A percentile compares a stretch with the other conserved stretches of the same genome.
phyloP scores from a whole-genome alignment of 305 asterid genomes.

The Fraxinus xanthoxyloides region DNA sequence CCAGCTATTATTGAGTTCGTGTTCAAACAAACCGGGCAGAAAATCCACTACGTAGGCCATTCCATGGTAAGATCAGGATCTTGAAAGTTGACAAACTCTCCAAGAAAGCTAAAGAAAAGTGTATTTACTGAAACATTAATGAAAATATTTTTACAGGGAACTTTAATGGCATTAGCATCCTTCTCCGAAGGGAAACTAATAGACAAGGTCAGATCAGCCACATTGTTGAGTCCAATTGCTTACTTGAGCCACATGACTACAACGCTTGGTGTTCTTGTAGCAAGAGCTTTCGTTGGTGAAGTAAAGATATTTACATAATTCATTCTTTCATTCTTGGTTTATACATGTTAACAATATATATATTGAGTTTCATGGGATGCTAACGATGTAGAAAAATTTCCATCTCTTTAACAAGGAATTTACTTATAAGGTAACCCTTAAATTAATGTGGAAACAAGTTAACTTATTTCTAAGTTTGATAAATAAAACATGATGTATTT shows the following conservation, averaged over 20 bases:
- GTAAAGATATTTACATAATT: constrained; percentile 19
- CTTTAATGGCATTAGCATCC: constrained; percentile 33
- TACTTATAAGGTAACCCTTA: neutral
- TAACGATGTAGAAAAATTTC: neutral
- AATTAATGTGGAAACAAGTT: neutral
- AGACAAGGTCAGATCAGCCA: constrained; percentile 36
- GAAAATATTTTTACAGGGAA: constrained; percentile 28
- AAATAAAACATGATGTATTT: too few relatives aligned
- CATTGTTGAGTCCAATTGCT: constrained; percentile 43
- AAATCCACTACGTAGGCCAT: constrained; percentile 57
- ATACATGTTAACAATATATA: neutral
- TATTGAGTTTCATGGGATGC: neutral
- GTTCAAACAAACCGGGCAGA: constrained; percentile 38
- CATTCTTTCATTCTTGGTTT: neutral
- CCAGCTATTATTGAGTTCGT: constrained; percentile 40
- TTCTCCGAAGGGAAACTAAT: constrained; percentile 32
- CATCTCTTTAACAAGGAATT: neutral
- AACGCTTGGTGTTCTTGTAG: constrained; percentile 24
- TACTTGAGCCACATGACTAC: constrained; percentile 31
- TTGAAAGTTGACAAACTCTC: neutral
- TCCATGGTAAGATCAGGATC: constrained; percentile 43
- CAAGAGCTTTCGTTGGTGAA: constrained; percentile 32
- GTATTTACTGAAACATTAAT: neutral
- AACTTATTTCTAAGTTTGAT: neutral
- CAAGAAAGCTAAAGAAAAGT: neutral